Conservation (phyloP, 805 yeast genomes). For the Candida loeiensis region DNA sequence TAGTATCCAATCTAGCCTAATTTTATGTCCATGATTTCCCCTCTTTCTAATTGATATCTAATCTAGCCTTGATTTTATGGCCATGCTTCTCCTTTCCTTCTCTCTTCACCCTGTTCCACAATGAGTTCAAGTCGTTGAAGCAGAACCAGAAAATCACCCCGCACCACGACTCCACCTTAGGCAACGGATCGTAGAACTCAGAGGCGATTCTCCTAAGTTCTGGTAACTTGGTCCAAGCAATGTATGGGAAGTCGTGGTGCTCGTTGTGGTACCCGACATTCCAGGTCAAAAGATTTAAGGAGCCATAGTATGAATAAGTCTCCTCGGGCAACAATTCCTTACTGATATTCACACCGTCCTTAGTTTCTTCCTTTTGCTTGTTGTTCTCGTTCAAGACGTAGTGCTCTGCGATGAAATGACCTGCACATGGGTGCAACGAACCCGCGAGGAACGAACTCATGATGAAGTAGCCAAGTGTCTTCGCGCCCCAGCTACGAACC, state of each 20-base stretch:
- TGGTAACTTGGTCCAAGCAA: conserved; percentile 84
- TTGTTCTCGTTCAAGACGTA: conserved; percentile 64
- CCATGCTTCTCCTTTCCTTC: conserved; percentile 38
- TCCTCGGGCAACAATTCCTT: conserved; percentile 54
- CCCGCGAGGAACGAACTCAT: conserved; percentile 85
- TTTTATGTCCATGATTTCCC: too few relatives aligned
- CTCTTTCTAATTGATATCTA: conserved; percentile 8
- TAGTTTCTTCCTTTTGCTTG: conserved; percentile 30
- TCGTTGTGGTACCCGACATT: conserved; percentile 93
- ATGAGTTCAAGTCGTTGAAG: conserved; percentile 58
- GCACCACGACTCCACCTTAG: conserved; percentile 74
- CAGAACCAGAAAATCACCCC: conserved; percentile 72
- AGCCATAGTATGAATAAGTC: conserved; percentile 86
- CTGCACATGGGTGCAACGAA: conserved; percentile 89
- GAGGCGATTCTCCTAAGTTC: conserved; percentile 60
- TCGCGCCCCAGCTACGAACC: conserved; percentile 59
- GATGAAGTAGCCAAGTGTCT: conserved; percentile 62
- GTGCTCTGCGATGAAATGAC: conserved; percentile 95
- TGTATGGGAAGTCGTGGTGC: conserved; percentile 92
- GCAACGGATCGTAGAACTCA: conserved; percentile 81
- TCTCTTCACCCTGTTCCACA: conserved; percentile 83
- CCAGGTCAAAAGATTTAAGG: conserved; percentile 75
- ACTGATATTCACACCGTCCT: conserved; percentile 22
- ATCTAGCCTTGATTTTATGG: conserved; percentile 17
- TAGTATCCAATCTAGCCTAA: too few relatives aligned